These are phyloP conservation scores for Corylus avellana DNA, from an alignment of 306 rosid species.

Conservation along the genomic window DNA sequence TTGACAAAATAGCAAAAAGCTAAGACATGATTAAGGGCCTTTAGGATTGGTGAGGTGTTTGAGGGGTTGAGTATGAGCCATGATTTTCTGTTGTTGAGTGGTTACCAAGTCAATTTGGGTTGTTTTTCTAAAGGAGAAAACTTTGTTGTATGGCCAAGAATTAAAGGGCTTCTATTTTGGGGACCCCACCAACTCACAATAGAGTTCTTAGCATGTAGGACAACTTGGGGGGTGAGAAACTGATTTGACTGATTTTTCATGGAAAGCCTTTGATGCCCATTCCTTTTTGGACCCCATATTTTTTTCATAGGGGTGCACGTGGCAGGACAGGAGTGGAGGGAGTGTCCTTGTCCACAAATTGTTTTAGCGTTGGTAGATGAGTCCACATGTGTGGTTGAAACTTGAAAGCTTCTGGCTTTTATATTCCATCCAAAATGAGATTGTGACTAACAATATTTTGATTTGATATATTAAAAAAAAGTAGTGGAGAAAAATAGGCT, in stretches of 20 bases:
- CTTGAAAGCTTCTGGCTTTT: conserved; percentile 23
- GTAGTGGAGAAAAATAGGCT: not conserved
- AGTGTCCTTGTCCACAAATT: conserved; percentile 49
- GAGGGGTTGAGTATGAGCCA: conserved; percentile 37
- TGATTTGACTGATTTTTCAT: conserved; percentile 21
- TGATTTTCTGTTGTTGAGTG: conserved; percentile 35
- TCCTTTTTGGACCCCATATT: conserved; percentile 20
- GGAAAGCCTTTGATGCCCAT: not conserved
- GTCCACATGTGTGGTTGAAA: conserved; percentile 50
- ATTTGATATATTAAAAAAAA: not conserved
- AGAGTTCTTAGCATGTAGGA: conserved; percentile 35
- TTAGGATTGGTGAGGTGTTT: not conserved
- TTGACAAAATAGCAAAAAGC: conserved; percentile 24
- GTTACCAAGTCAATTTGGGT: conserved; percentile 38
- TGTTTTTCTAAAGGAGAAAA: conserved; percentile 24
- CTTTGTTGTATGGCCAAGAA: conserved; percentile 46
- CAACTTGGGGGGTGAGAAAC: conserved; percentile 18
- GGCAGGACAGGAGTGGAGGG: conserved; percentile 19
- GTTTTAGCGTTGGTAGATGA: conserved; percentile 28
- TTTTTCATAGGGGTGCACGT: conserved; percentile 1
- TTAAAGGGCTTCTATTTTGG: conserved; percentile 32
- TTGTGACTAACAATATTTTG: conserved; percentile 8
- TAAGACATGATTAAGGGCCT: conserved; percentile 15
- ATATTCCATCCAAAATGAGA: conserved; percentile 17
- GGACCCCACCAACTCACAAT: conserved; percentile 34